phyloP scores from a whole-genome alignment of 257 asterid species.

The Cinchona pubescens region DNA sequence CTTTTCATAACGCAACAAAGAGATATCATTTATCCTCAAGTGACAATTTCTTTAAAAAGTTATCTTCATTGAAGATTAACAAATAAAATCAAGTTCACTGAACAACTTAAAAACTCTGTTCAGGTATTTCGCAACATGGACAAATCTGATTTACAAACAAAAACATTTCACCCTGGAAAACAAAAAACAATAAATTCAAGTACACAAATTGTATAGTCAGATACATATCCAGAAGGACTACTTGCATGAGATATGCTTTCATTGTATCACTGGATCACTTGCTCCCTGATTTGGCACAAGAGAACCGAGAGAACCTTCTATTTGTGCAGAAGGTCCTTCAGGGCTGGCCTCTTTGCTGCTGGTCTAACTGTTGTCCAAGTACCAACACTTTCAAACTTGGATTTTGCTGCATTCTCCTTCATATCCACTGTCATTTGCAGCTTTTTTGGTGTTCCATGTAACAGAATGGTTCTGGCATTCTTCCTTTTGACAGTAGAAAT shows the following conservation, averaged over 20 bases:
- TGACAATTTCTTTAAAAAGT: too few relatives aligned
- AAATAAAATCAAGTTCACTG: too few relatives aligned
- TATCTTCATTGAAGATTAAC: neutral
- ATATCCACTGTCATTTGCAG: conserved; percentile 29
- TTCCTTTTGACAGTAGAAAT: conserved; percentile 27
- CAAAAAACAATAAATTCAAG: neutral
- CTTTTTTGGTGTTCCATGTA: conserved; percentile 73
- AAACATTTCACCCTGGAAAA: neutral
- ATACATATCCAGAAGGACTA: conserved; percentile 10
- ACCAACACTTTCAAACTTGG: conserved; percentile 36
- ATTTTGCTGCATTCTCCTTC: conserved; percentile 55
- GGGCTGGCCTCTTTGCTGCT: conserved; percentile 51
- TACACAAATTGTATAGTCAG: neutral
- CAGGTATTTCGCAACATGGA: neutral
- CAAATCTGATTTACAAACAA: neutral
- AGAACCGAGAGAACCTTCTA: conserved; percentile 16
- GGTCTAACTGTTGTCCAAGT: conserved; percentile 46
- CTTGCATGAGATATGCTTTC: conserved; percentile 51
- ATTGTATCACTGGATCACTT: neutral
- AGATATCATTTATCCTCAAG: too few relatives aligned
- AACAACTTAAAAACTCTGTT: neutral
- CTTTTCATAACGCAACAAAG: too few relatives aligned
- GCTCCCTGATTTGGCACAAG: neutral
- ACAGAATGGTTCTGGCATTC: conserved; percentile 50
- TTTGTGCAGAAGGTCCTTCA: conserved; percentile 40